Conservation (phyloP, 2,329 filamentous ascomycete species). For the Aureobasidium mangrovei region DNA sequence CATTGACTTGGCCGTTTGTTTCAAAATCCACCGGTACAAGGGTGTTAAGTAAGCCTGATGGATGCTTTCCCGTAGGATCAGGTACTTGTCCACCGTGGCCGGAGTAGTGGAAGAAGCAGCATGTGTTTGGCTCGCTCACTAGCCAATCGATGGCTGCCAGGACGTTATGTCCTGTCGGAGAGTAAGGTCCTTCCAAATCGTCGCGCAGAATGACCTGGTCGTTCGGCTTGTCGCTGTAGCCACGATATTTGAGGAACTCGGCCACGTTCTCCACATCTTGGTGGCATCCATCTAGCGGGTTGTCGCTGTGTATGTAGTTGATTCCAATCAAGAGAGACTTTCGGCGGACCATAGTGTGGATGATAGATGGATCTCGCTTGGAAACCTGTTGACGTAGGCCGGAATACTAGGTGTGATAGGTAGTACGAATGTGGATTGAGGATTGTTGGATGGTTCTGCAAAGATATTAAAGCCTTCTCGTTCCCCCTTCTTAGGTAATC, state of each 20-base stretch:
- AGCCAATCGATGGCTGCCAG: constrained; percentile 51
- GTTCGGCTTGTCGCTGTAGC: constrained; percentile 33
- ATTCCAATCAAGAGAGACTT: constrained; percentile 48
- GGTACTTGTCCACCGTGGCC: constrained; percentile 50
- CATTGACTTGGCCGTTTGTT: constrained; percentile 45
- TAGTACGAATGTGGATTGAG: no score
- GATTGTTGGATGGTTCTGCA: no score
- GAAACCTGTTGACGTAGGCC: no score
- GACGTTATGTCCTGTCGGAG: constrained; percentile 25
- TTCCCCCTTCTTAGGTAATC: no score
- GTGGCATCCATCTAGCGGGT: constrained; percentile 41
- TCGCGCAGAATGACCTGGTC: constrained; percentile 41
- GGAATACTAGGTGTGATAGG: no score
- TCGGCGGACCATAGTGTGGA: constrained; percentile 15
- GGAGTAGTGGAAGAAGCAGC: constrained; percentile 49
- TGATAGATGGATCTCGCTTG: no score
- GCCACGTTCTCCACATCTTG: constrained; percentile 42
- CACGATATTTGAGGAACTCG: constrained; percentile 36
- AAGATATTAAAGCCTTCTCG: no score
- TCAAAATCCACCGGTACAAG: constrained; percentile 11
- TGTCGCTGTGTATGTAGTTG: constrained; percentile 40
- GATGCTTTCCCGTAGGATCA: constrained; percentile 30
- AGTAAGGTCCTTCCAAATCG: constrained; percentile 27
- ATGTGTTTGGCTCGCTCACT: constrained; percentile 43
- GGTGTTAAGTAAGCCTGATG: constrained; percentile 17